phyloP scores from a whole-genome alignment of 495 filamentous ascomycete genomes.

The Hypoxylon subgilvum region DNA sequence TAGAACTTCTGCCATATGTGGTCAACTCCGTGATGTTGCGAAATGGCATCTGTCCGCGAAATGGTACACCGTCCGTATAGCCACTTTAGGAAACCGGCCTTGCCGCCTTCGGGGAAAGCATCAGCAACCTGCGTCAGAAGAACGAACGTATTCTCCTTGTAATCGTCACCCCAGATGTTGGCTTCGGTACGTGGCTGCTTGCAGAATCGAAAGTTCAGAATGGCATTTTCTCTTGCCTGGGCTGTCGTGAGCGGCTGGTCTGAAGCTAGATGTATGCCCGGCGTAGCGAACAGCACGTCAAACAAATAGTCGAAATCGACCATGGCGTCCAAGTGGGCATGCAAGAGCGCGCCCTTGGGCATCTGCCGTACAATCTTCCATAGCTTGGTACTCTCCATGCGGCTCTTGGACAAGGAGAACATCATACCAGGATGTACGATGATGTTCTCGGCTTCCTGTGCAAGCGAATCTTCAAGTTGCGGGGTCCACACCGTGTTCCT shows the following conservation, averaged over 20 bases:
- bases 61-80: slow-evolving; percentile 75
- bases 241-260: slow-evolving; percentile 57
- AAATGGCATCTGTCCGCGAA: slow-evolving; percentile 70
- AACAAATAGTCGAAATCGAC: slow-evolving; percentile 82
- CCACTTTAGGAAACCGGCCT: slow-evolving; percentile 76
- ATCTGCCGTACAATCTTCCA: slow-evolving; percentile 84
- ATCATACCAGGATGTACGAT: slow-evolving; percentile 84
- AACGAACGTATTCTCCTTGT: slow-evolving; percentile 61
- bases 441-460: slow-evolving; percentile 56
- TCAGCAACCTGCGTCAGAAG: slow-evolving; percentile 69
- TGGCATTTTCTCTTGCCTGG: slow-evolving; percentile 53
- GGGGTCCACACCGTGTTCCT: slow-evolving; percentile 72
- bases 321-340: slow-evolving; percentile 90
- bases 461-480: slow-evolving; percentile 68
- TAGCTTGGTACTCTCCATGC: slow-evolving; percentile 80
- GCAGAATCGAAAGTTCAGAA: slow-evolving; percentile 63
- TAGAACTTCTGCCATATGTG: slow-evolving; percentile 81
- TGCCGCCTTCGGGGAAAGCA: slow-evolving; percentile 72
- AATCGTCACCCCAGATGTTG: slow-evolving; percentile 67
- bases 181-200: slow-evolving; percentile 37
- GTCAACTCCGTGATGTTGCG: slow-evolving; percentile 79
- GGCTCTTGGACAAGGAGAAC: slow-evolving; percentile 78
- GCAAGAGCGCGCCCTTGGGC: slow-evolving; percentile 90
- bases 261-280: slow-evolving; percentile 74
- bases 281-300: slow-evolving; percentile 69